Evolutionary conservation across 192 early-diverging fungal species (phyloP).

Genomic region (Coemansia asiatica): DNA sequence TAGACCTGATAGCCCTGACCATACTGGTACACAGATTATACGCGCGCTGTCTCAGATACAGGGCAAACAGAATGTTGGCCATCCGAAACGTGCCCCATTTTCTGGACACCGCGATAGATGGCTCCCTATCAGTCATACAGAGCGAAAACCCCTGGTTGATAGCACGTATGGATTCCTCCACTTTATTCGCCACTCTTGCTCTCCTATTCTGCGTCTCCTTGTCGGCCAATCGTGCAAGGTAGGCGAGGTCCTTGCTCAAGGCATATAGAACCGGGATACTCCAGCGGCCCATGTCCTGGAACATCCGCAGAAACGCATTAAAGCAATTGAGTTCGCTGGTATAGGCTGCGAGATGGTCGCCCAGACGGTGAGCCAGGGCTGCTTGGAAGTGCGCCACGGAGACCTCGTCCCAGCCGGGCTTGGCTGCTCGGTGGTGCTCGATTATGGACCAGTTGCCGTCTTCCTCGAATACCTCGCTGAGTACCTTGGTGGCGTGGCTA

Average conservation of each 20-base stretch:
- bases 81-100: slow-evolving; percentile 95
- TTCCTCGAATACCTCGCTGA: slow-evolving; percentile 20
- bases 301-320: slow-evolving; percentile 38
- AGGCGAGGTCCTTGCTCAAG: slow-evolving; percentile 32
- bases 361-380: slow-evolving; percentile 13
- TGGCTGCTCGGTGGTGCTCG: neutral
- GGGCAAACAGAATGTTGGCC: slow-evolving; percentile 80
- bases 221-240: slow-evolving; percentile 32
- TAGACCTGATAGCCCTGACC: slow-evolving; percentile 65
- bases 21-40: slow-evolving; percentile 83
- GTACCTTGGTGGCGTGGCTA: slow-evolving; percentile 20
- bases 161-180: slow-evolving; percentile 82
- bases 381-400: slow-evolving; percentile 33
- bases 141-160: slow-evolving; percentile 87
- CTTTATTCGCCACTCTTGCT: no score
- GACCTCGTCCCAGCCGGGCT: slow-evolving; percentile 21
- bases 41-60: slow-evolving; percentile 78
- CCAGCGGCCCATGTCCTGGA: slow-evolving; percentile 41
- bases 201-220: no score
- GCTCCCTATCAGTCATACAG: slow-evolving; percentile 80
- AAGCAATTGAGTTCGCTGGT: slow-evolving; percentile 26
- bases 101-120: slow-evolving; percentile 56
- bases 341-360: slow-evolving; percentile 35
- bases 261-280: slow-evolving; percentile 23
- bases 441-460: slow-evolving; percentile 32